Evolutionary conservation across 176 grass and related monocot species (phyloP).

Genomic region (Triticum monococcum): DNA sequence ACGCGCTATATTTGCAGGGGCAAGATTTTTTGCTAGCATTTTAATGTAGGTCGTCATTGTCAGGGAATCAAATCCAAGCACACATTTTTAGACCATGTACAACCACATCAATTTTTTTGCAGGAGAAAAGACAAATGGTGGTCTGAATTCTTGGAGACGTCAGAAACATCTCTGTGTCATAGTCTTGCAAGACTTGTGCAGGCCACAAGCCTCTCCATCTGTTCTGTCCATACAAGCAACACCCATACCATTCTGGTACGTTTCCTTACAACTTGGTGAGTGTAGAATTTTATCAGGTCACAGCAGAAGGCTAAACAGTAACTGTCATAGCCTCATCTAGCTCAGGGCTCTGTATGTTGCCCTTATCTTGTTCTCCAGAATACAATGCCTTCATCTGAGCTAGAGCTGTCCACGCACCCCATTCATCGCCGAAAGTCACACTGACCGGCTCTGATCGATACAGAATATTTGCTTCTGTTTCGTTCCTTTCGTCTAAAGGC

Average conservation of each 20-base stretch:
- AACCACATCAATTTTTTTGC: background rate
- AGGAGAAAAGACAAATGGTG: conserved; percentile 27
- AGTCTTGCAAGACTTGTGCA: conserved; percentile 41
- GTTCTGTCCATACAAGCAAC: conserved; percentile 24
- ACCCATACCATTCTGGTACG: background rate
- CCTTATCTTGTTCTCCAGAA: conserved; percentile 14
- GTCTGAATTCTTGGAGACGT: conserved; percentile 1
- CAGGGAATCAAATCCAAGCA: conserved; percentile 35
- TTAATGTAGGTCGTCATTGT: conserved; percentile 27
- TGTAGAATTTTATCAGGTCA: conserved; percentile 28
- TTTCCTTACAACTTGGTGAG: conserved; percentile 30
- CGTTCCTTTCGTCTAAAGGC: conserved; percentile 22
- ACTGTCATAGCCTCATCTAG: conserved; percentile 3
- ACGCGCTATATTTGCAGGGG: background rate
- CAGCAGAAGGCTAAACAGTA: background rate
- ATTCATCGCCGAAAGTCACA: conserved; percentile 37
- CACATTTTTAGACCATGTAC: conserved; percentile 28
- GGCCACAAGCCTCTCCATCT: conserved; percentile 39
- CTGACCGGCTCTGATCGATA: background rate
- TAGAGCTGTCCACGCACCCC: conserved; percentile 4
- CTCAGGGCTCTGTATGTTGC: background rate
- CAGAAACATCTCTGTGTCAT: conserved; percentile 10
- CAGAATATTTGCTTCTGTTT: conserved; percentile 26
- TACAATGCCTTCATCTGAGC: background rate
- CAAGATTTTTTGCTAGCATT: background rate